Base-by-base conservation (phyloP, 331 rosid genomes). In the Phaseolus coccineus region DNA sequence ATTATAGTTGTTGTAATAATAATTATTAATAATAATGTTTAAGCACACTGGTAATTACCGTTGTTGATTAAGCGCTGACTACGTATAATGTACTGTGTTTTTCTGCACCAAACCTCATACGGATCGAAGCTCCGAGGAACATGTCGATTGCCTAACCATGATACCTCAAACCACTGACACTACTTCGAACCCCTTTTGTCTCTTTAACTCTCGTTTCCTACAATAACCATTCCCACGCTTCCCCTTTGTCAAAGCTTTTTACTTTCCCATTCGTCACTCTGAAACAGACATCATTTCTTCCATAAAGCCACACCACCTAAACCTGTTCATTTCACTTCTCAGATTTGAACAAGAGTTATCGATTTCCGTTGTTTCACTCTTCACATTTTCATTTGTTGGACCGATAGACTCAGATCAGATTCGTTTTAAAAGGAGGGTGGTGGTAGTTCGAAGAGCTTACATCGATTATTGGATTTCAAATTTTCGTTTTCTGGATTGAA, bases 201-300 rank as follows among this genome's bases (percentile, higher is more conserved):
- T 39, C 27, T 28, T 48, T 44, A 52, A 56, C 50, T 22, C n/a
- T 22, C 30, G 15, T 4, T 0, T 76, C 30, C 35, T 15, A 4
- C 19, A 51, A 8, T 71, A 51, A 46, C 40, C 1, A 15, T 51
- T 52, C 42, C 0, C 14, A 9, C 8, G 4, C 24, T 2, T 53
- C 30, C 28, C 11, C 42, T 47, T 9, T 30, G 22, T 33, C 6
- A n/a, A 7, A 39, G 12, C 47, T 2, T 78, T 35, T 56, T 1
- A 0, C 27, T 61, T 35, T 79, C 35, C 33, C 62, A 56, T 47
- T 69, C 30, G 0, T 24, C 52, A 5, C 30, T 7, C 15, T 8
- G 71, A 81, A 83, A 71, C 1, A 48, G 48, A 77, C 64, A 58
- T 11, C 5, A 14, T 80, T 69, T 80, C 87, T 82, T 82, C 35